Conservation (phyloP, 2,329 filamentous ascomycete genomes). For the Aureobasidium sp. region DNA sequence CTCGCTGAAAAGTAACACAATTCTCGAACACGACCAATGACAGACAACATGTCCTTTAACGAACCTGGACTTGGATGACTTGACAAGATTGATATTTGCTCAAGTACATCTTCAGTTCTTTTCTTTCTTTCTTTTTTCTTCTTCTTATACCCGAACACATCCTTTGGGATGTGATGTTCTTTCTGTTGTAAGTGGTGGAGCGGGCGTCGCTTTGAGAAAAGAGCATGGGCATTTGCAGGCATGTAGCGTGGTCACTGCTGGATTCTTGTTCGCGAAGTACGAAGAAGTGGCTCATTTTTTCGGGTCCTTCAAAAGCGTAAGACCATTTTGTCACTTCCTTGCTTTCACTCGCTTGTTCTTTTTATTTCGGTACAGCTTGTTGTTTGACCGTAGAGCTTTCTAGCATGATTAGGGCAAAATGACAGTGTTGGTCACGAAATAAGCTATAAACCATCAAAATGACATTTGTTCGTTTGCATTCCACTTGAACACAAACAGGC, state of each 20-base stretch:
- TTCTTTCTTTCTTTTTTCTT: not conserved
- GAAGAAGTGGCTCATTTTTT: not conserved
- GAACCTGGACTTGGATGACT: not conserved
- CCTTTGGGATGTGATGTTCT: slow-evolving; percentile 7
- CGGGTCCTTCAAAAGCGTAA: not conserved
- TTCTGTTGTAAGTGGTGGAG: slow-evolving; percentile 1
- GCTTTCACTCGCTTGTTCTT: not conserved
- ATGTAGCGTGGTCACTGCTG: not conserved
- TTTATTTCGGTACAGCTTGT: not conserved
- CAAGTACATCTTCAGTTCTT: not conserved
- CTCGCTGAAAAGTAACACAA: not conserved
- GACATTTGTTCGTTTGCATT: not conserved
- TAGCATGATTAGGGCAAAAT: slow-evolving; percentile 1
- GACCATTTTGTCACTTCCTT: not conserved
- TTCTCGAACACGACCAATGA: not conserved
- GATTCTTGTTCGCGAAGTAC: not conserved
- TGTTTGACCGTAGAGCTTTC: not conserved
- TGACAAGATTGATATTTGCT: not conserved
- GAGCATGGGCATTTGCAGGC: slow-evolving; percentile 1
- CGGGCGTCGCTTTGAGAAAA: not conserved
- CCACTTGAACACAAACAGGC: not conserved
- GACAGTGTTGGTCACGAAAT: not conserved
- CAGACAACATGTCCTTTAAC: not conserved
- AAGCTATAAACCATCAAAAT: not conserved
- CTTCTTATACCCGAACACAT: slow-evolving; percentile 13